Percentiles rank a stretch among this genome's conserved stretches.
Conservation (phyloP, 148 eudicot species). For the Limonium bicolor region DNA sequence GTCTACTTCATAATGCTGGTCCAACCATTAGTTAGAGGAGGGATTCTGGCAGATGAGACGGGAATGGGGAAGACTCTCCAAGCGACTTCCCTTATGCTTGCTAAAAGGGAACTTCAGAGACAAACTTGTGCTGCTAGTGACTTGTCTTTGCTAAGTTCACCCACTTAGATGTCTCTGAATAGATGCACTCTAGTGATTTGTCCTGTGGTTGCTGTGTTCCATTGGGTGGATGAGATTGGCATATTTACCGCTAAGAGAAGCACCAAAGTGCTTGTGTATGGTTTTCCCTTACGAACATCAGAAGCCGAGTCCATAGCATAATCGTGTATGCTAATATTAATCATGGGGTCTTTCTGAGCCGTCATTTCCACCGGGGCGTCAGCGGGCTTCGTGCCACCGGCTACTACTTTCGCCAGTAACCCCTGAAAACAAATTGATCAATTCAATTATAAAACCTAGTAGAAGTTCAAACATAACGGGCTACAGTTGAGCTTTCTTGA, state of each 20-base stretch:
- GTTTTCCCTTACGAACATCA: no score
- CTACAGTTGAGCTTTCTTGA: no score
- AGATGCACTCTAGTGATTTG: conserved; percentile 82
- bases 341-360: no score
- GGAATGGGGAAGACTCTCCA: conserved; percentile 95
- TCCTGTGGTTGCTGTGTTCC: conserved; percentile 65
- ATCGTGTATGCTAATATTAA: no score
- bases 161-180: conserved; percentile 27
- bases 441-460: no score
- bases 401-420: no score
- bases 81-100: conserved; percentile 88
- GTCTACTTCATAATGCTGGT: conserved; percentile 20
- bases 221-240: conserved; percentile 74
- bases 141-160: conserved; percentile 19
- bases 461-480: no score
- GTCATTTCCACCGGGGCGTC: no score
- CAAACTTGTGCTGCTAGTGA: conserved; percentile 14
- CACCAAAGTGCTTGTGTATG: conserved; percentile 57
- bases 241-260: conserved; percentile 62
- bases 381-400: no score
- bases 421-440: no score
- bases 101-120: conserved; percentile 43
- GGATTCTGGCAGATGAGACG: conserved; percentile 98
- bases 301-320: no score
- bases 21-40: conserved; percentile 70